phyloP scores from a whole-genome alignment of 768 basidiomycete species.

The Astraeus odoratus region DNA sequence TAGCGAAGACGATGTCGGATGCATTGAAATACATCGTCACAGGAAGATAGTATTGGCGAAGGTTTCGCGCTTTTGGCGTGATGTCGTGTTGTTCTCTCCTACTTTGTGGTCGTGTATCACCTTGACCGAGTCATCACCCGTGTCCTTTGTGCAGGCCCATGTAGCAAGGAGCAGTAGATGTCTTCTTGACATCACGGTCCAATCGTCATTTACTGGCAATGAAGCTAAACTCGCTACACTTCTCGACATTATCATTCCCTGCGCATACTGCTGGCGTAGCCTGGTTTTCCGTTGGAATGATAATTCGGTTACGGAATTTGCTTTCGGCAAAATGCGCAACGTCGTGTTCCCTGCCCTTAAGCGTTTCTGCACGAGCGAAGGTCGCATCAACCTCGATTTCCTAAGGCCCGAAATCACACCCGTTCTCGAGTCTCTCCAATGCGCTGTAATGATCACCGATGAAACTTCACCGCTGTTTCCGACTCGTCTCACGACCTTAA shows the following conservation, averaged over 20 bases:
- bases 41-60: neutral
- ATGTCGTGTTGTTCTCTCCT: neutral
- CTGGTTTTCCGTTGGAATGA: neutral
- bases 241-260: neutral
- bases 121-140: neutral
- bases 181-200: neutral
- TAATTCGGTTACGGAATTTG: neutral
- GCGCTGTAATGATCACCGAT: neutral
- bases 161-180: neutral
- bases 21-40: neutral
- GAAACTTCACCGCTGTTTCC: neutral
- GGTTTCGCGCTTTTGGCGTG: neutral
- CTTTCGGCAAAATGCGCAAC: neutral
- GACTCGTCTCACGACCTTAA: neutral
- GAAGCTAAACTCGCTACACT: neutral
- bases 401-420: neutral
- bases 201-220: neutral
- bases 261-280: neutral
- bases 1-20: neutral
- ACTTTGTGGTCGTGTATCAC: neutral
- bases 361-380: neutral
- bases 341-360: neutral
- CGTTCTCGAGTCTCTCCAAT: neutral
- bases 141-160: neutral
- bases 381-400: neutral